Evolutionary conservation across 306 rosid genomes (phyloP).

Genomic region (Carpinus fangiana): DNA sequence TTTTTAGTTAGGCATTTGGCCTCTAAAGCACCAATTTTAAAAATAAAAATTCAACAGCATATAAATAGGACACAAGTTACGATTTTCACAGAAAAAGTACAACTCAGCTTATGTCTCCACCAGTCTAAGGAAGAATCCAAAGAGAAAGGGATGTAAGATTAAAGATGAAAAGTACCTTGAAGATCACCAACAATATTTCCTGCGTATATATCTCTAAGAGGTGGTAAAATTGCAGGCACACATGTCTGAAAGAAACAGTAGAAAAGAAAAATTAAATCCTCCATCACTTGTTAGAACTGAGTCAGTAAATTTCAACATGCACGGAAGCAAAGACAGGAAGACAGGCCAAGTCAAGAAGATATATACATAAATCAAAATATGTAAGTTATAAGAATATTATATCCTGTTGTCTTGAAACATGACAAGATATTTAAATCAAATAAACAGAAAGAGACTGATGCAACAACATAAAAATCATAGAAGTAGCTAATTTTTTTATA

Average conservation of each 20-base stretch:
- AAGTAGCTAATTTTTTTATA: background rate
- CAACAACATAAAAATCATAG: background rate
- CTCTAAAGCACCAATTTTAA: background rate
- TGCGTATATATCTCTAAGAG: slow-evolving; percentile 76
- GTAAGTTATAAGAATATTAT: background rate
- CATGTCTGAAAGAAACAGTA: slow-evolving; percentile 66
- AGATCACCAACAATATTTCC: slow-evolving; percentile 73
- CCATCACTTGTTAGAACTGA: background rate
- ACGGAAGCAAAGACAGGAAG: slow-evolving; percentile 2
- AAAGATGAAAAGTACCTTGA: slow-evolving; percentile 59
- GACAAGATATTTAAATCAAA: background rate
- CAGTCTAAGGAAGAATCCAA: slow-evolving; percentile 3
- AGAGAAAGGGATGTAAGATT: slow-evolving; percentile 20
- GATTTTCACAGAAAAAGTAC: background rate
- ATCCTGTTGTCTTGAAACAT: background rate
- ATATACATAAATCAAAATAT: background rate
- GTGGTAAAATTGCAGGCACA: slow-evolving; percentile 84
- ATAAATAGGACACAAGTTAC: background rate
- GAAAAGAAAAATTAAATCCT: slow-evolving; percentile 19
- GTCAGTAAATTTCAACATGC: background rate
- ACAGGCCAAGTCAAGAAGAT: background rate
- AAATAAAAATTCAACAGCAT: background rate
- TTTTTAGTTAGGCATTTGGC: background rate
- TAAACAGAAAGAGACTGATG: background rate
- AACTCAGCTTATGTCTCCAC: background rate